Evolutionary conservation across 2,329 filamentous ascomycete genomes (phyloP).

Genomic region (Fusarium algeriense): DNA sequence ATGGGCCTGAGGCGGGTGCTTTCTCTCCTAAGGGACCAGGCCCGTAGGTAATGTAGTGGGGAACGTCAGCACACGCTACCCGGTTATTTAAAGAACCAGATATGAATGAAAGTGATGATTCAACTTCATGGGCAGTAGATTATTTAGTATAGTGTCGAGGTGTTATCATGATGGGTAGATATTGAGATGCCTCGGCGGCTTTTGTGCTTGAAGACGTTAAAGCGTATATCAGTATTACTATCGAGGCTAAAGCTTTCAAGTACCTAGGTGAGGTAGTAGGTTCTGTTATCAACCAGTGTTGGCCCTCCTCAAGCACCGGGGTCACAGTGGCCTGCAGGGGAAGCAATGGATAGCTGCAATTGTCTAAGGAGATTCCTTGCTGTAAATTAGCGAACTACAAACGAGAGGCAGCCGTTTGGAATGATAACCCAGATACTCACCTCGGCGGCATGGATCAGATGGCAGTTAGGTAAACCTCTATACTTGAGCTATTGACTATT

Average conservation of each 20-base stretch:
- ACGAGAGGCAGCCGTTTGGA: slow-evolving; percentile 16
- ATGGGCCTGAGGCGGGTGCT: slow-evolving; percentile 38
- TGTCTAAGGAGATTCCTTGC: neutral
- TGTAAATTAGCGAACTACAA: slow-evolving; percentile 7
- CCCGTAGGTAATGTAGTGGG: slow-evolving; percentile 30
- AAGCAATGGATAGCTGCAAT: slow-evolving; percentile 8
- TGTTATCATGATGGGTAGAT: neutral
- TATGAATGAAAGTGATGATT: slow-evolving; percentile 9
- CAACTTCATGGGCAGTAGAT: slow-evolving; percentile 12
- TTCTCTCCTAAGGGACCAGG: slow-evolving; percentile 14
- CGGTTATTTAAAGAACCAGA: slow-evolving; percentile 31
- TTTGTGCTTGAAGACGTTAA: neutral
- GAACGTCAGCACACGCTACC: slow-evolving; percentile 42
- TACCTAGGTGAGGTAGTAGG: neutral
- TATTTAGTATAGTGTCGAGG: neutral
- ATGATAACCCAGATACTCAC: neutral
- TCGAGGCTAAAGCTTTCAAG: neutral
- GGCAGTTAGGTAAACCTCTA: neutral
- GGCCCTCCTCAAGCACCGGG: neutral
- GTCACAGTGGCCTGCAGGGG: slow-evolving; percentile 27
- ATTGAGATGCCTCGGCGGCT: neutral
- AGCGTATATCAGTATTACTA: neutral
- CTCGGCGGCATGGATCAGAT: neutral
- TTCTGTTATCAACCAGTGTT: neutral
- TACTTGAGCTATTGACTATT: neutral